Evolutionary conservation across 805 yeast genomes (phyloP).

Genomic region (Kodamaea hsintzibuensis): DNA sequence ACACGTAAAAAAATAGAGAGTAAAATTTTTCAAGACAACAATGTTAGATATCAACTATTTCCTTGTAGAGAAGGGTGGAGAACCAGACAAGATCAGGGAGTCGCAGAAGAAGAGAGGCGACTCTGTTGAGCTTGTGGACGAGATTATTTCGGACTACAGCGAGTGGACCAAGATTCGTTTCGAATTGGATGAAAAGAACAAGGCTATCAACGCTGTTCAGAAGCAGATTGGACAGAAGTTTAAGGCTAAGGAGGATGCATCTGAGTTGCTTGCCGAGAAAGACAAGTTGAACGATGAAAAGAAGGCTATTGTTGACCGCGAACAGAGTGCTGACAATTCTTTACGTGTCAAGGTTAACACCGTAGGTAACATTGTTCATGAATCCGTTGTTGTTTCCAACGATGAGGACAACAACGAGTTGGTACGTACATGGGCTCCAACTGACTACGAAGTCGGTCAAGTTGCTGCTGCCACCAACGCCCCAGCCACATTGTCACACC

Average conservation of each 20-base stretch:
- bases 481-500: constrained; percentile 85
- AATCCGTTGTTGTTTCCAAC: constrained; percentile 80
- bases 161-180: constrained; percentile 84
- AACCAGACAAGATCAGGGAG: constrained; percentile 82
- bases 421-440: constrained; percentile 86
- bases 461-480: constrained; percentile 76
- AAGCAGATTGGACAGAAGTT: constrained; percentile 90
- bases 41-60: constrained; percentile 95
- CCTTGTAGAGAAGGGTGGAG: constrained; percentile 95
- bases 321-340: constrained; percentile 75
- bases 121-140: constrained; percentile 92
- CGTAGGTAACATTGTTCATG: constrained; percentile 94
- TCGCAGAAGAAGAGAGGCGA: constrained; percentile 96
- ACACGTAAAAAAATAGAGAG: constrained; percentile 2
- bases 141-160: constrained; percentile 87
- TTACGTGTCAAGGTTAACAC: constrained; percentile 80
- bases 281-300: constrained; percentile 72
- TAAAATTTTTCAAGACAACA: constrained; percentile 4
- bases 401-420: constrained; percentile 91
- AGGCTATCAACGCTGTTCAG: constrained; percentile 83
- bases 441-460: constrained; percentile 59
- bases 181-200: constrained; percentile 87
- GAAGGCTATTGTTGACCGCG: constrained; percentile 61
- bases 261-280: constrained; percentile 78
- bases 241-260: constrained; percentile 94